phyloP scores from a whole-genome alignment of 2,329 filamentous ascomycete genomes.

The Davidsoniella neocaledoniae region DNA sequence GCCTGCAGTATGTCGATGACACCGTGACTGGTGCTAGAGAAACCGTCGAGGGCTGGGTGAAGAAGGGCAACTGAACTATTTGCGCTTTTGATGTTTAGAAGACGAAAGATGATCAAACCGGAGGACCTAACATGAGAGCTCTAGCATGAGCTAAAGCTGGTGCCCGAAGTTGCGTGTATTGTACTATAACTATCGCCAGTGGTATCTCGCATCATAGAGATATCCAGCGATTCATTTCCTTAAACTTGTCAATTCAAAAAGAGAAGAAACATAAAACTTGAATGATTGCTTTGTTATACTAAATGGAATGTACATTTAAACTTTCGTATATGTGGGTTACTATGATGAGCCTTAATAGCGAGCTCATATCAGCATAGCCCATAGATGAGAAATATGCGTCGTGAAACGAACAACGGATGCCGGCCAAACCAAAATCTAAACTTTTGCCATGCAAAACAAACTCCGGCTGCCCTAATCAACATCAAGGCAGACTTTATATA shows the following conservation, averaged over 20 bases:
- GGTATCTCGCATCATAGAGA: conserved; percentile 11
- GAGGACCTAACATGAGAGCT: no score
- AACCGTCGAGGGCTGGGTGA: conserved; percentile 74
- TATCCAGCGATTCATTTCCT: conserved; percentile 5
- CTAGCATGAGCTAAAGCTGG: not conserved
- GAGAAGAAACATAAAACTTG: not conserved
- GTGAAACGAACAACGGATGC: not conserved
- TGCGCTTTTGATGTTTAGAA: not conserved
- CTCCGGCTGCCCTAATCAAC: not conserved
- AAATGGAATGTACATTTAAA: not conserved
- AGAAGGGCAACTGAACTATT: conserved; percentile 57
- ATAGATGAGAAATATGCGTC: no score
- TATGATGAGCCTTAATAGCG: no score
- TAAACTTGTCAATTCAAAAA: conserved; percentile 9
- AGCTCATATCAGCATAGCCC: no score
- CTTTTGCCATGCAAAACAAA: not conserved
- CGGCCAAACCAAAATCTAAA: not conserved
- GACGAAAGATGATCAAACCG: not conserved
- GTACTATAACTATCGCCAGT: conserved; percentile 11
- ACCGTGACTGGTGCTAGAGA: conserved; percentile 63
- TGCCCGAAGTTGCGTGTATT: conserved; percentile 5
- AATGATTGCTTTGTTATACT: not conserved
- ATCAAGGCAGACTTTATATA: conserved; percentile 4
- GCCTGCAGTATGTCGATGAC: conserved; percentile 57
- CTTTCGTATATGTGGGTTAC: not conserved